Conservation (phyloP, 768 basidiomycete genomes). For the Stropharia rugosoannulata region DNA sequence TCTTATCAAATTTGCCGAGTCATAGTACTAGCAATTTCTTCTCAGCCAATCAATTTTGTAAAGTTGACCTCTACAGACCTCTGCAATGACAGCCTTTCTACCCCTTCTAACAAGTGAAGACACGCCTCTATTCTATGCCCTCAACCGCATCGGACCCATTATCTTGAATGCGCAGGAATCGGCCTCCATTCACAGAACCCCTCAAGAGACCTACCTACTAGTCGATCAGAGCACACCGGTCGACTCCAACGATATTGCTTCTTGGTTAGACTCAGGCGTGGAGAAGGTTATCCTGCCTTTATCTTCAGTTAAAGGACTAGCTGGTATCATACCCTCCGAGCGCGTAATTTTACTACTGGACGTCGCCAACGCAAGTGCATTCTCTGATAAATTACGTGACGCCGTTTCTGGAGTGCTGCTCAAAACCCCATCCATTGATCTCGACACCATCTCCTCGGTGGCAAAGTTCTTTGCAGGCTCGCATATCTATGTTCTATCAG, state of each 20-base stretch:
- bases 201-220: constrained; percentile 48
- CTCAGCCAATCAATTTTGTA: neutral
- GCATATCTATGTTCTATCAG: constrained; percentile 60
- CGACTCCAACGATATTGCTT: constrained; percentile 54
- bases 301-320: constrained; percentile 62
- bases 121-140: constrained; percentile 52
- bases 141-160: constrained; percentile 77
- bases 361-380: constrained; percentile 67
- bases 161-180: constrained; percentile 45
- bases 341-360: constrained; percentile 78
- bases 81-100: constrained; percentile 51
- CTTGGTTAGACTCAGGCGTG: constrained; percentile 75
- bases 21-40: neutral
- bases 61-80: neutral
- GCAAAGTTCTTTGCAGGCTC: constrained; percentile 70
- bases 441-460: constrained; percentile 76
- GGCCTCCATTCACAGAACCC: constrained; percentile 28
- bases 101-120: constrained; percentile 55
- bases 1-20: constrained; percentile 16
- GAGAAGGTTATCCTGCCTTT: constrained; percentile 78
- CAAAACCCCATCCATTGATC: constrained; percentile 69
- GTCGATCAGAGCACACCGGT: constrained; percentile 47
- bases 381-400: constrained; percentile 71
- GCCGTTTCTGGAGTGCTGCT: constrained; percentile 79
- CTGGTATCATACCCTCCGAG: constrained; percentile 66